Conservation (phyloP, 2,329 filamentous ascomycete species). For the Alternaria arborescens region DNA sequence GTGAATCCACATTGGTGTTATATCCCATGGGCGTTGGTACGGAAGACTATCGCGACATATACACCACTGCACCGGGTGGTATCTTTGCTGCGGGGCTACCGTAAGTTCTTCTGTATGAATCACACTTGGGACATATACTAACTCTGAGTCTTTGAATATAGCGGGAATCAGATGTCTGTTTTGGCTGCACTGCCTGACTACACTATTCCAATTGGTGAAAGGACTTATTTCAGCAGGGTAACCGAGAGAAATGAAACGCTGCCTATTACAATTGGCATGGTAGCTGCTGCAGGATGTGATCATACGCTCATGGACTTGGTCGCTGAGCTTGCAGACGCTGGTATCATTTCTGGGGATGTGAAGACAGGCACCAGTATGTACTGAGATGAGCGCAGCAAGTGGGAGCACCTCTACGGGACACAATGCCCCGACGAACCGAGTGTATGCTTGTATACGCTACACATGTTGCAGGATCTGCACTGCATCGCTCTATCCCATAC, state of each 20-base stretch:
- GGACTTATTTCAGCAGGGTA: slow-evolving; percentile 13
- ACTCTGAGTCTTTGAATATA: background rate
- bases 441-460: background rate
- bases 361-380: slow-evolving; percentile 19
- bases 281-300: slow-evolving; percentile 21
- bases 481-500: background rate
- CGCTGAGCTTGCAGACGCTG: slow-evolving; percentile 16
- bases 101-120: background rate
- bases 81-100: slow-evolving; percentile 12
- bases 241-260: slow-evolving; percentile 19
- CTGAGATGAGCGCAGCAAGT: background rate
- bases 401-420: background rate
- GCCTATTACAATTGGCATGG: slow-evolving; percentile 24
- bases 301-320: slow-evolving; percentile 23
- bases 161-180: slow-evolving; percentile 15
- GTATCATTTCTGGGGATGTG: slow-evolving; percentile 14
- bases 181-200: slow-evolving; percentile 19
- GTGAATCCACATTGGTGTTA: slow-evolving; percentile 17
- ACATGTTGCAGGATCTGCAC: background rate
- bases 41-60: slow-evolving; percentile 16
- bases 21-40: slow-evolving; percentile 20
- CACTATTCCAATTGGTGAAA: slow-evolving; percentile 19
- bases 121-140: background rate
- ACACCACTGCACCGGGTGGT: slow-evolving; percentile 3
- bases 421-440: background rate